Conservation (phyloP, 371 early-diverging fungal species). For the Coemansia linderi region DNA sequence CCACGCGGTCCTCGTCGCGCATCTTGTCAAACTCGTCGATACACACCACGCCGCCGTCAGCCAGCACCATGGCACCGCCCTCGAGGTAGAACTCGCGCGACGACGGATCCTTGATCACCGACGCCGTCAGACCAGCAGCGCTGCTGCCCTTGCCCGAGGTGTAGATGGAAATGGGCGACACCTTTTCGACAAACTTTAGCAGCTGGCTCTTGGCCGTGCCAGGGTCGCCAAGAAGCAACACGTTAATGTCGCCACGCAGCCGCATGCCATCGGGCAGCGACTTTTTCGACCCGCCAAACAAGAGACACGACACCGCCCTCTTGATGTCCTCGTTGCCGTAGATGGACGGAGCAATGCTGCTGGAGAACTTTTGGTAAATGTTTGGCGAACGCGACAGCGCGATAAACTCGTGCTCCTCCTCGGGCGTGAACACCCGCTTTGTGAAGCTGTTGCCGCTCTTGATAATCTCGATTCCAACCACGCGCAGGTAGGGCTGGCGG, state of each 20-base stretch:
- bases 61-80: conserved; percentile 99
- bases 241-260: conserved; percentile 98
- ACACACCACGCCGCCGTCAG: conserved; percentile 99
- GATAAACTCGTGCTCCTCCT: conserved; percentile 90
- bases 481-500: conserved; percentile 89
- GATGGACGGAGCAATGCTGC: conserved; percentile 96
- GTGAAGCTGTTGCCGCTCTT: conserved; percentile 67
- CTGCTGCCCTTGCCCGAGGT: conserved; percentile 88
- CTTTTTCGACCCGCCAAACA: conserved; percentile 98
- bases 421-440: conserved; percentile 78
- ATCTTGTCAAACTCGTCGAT: conserved; percentile 99
- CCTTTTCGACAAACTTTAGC: conserved; percentile 98
- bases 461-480: conserved; percentile 88
- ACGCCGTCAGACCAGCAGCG: conserved; percentile 90
- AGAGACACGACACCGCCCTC: conserved; percentile 93
- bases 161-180: conserved; percentile 92
- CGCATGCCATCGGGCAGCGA: conserved; percentile 95
- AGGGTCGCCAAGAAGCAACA: conserved; percentile 99
- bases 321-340: conserved; percentile 97
- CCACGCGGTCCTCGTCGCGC: conserved; percentile 99
- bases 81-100: conserved; percentile 97
- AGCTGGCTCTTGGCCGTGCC: conserved; percentile 99
- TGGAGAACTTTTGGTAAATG: conserved; percentile 86
- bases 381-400: conserved; percentile 84
- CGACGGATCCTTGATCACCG: conserved; percentile 69